These are phyloP conservation scores for Ceratocystis eucalypticola DNA, from an alignment of 2,329 filamentous ascomycete genomes.

Conservation along the genomic window DNA sequence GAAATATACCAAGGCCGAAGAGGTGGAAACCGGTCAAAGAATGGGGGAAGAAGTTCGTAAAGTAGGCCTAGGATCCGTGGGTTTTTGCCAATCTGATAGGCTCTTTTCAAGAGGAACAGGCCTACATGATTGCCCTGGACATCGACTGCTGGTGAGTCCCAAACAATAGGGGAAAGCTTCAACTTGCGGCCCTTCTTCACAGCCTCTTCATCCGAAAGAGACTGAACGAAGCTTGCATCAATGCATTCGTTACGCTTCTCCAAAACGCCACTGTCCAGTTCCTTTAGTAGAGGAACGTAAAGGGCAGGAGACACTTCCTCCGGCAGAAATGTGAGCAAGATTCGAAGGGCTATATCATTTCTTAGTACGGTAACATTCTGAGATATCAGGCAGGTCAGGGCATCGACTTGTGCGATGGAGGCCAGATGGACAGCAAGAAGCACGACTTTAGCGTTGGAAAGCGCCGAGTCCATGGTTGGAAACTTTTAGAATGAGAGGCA, in stretches of 20 bases:
- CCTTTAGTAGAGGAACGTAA: slow-evolving; percentile 49
- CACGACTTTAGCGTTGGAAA: slow-evolving; percentile 55
- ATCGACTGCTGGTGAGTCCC: slow-evolving; percentile 35
- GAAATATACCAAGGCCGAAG: slow-evolving; percentile 57
- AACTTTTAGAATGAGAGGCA: slow-evolving; percentile 12
- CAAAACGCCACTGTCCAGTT: slow-evolving; percentile 39
- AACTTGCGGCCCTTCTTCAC: slow-evolving; percentile 51
- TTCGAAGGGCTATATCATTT: slow-evolving; percentile 52
- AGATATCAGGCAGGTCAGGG: slow-evolving; percentile 46
- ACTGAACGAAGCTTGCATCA: slow-evolving; percentile 42
- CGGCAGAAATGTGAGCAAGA: slow-evolving; percentile 65
- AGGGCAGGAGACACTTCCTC: slow-evolving; percentile 50
- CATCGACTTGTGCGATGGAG: slow-evolving; percentile 48
- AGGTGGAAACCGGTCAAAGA: slow-evolving; percentile 46
- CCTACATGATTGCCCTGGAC: slow-evolving; percentile 42
- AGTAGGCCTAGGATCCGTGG: slow-evolving; percentile 59
- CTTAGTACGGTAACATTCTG: slow-evolving; percentile 44
- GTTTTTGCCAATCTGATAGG: slow-evolving; percentile 55
- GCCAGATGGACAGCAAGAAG: slow-evolving; percentile 61
- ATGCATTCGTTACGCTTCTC: slow-evolving; percentile 30
- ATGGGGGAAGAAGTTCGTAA: slow-evolving; percentile 53
- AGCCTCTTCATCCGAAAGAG: slow-evolving; percentile 49
- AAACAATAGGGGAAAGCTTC: slow-evolving; percentile 44
- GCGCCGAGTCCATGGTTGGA: slow-evolving; percentile 29
- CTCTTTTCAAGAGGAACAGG: slow-evolving; percentile 53